These are phyloP conservation scores for Backusella luteola DNA, from an alignment of 192 early-diverging fungal genomes.

Conservation along the genomic window DNA sequence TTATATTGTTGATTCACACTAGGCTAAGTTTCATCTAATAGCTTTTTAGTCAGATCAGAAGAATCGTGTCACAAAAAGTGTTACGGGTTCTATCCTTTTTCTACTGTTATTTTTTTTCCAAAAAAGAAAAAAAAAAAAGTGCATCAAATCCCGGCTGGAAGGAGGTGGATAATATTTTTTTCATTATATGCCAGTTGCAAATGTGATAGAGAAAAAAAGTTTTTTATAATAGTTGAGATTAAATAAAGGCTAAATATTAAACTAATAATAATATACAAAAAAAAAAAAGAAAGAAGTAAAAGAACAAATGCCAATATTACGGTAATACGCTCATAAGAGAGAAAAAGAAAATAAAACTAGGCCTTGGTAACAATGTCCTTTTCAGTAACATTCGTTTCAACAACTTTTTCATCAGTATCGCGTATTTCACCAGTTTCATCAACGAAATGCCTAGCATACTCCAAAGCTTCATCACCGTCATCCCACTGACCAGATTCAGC, in stretches of 20 bases:
- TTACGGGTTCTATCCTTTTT: background rate
- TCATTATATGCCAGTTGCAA: background rate
- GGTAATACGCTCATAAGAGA: background rate
- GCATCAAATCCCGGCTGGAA: background rate
- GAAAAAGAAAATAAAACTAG: background rate
- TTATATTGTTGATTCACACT: background rate
- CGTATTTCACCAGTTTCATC: constrained; percentile 17
- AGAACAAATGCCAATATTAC: background rate
- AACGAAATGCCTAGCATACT: constrained; percentile 20
- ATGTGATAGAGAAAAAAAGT: background rate
- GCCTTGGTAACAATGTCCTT: background rate
- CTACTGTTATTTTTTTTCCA: background rate
- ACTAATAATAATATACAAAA: background rate
- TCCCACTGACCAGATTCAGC: constrained; percentile 14
- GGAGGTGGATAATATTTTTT: background rate
- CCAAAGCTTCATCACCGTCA: constrained; percentile 23
- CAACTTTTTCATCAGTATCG: background rate
- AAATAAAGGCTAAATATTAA: background rate
- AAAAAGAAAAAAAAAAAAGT: background rate
- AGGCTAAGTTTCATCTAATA: background rate
- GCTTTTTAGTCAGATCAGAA: background rate
- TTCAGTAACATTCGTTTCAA: background rate
- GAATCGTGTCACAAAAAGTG: background rate
- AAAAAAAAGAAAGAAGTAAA: background rate
- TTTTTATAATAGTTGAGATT: background rate